A percentile compares a stretch with the other conserved stretches of the same genome.
These are phyloP conservation scores for Eucalyptus guilfoylei DNA, from an alignment of 345 rosid genomes.

Conservation along the genomic window DNA sequence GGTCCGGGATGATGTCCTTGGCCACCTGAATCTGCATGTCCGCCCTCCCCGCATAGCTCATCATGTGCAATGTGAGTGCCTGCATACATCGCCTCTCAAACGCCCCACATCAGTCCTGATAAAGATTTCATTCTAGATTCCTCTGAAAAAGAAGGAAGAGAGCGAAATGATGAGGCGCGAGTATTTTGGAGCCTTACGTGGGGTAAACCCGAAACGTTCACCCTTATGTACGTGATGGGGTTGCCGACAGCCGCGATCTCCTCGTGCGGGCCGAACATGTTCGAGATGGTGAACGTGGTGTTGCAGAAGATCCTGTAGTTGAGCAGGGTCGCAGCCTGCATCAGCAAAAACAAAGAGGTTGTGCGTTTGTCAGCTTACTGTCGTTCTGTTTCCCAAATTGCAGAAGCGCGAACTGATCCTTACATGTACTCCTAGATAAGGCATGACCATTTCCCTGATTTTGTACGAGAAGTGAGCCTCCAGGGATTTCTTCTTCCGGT, in stretches of 20 bases:
- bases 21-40: constrained; percentile 54
- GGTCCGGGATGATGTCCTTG: constrained; percentile 48
- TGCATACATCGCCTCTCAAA: no score
- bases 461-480: constrained; percentile 43
- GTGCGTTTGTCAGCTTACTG: neutral
- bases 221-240: constrained; percentile 9
- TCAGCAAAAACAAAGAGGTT: neutral
- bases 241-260: constrained; percentile 32
- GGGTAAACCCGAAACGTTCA: constrained; percentile 22
- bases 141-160: neutral
- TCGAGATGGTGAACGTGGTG: constrained; percentile 40
- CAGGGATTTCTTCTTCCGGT: constrained; percentile 29
- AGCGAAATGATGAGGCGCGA: no score
- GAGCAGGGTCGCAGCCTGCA: constrained; percentile 27
- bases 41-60: constrained; percentile 54
- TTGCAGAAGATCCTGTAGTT: constrained; percentile 39
- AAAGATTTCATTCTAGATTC: neutral
- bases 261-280: constrained; percentile 39
- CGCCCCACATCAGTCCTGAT: neutral
- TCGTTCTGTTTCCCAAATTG: neutral
- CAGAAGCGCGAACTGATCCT: neutral
- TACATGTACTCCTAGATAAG: constrained; percentile 29
- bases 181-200: constrained; percentile 14
- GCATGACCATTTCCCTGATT: constrained; percentile 24
- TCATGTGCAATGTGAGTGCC: constrained; percentile 46